Percentiles rank a stretch among this genome's conserved stretches.
These are phyloP conservation scores for Mucor velutinosus DNA, from an alignment of 371 early-diverging fungal genomes.

Conservation along the genomic window DNA sequence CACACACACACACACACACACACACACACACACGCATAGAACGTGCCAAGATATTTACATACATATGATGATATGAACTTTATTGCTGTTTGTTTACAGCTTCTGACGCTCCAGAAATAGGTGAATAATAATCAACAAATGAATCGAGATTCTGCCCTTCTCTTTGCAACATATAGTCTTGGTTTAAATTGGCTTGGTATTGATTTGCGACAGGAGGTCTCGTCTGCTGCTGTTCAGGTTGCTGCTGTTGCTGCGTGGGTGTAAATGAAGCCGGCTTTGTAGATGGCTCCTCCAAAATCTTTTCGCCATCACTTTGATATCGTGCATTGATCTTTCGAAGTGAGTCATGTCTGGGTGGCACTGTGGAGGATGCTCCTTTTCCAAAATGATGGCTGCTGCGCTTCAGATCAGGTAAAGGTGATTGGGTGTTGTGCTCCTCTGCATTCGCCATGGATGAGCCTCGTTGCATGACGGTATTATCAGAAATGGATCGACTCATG, in stretches of 20 bases:
- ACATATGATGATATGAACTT: background rate
- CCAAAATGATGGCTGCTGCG: background rate
- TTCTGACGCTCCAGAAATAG: background rate
- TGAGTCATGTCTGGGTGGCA: slow-evolving; percentile 17
- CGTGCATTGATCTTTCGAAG: slow-evolving; percentile 1
- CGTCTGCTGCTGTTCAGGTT: background rate
- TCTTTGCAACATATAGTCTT: background rate
- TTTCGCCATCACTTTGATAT: background rate
- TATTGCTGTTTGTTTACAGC: background rate
- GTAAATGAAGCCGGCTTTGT: no score
- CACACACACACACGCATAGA: background rate
- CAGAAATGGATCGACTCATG: slow-evolving; percentile 11
- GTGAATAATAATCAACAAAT: slow-evolving; percentile 7
- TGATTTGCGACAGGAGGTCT: background rate
- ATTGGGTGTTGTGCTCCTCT: background rate
- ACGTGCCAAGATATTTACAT: no score
- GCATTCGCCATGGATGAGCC: slow-evolving; percentile 6
- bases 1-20: background rate
- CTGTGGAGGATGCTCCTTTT: background rate
- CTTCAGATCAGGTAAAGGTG: background rate
- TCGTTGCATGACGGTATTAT: slow-evolving; percentile 7
- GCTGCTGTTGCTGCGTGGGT: background rate
- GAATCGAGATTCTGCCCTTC: background rate
- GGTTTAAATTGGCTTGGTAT: slow-evolving; percentile 7
- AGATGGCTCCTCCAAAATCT: background rate